These are phyloP conservation scores for Solanum hybrid DNA, from an alignment of 305 asterid species.

Conservation along the genomic window DNA sequence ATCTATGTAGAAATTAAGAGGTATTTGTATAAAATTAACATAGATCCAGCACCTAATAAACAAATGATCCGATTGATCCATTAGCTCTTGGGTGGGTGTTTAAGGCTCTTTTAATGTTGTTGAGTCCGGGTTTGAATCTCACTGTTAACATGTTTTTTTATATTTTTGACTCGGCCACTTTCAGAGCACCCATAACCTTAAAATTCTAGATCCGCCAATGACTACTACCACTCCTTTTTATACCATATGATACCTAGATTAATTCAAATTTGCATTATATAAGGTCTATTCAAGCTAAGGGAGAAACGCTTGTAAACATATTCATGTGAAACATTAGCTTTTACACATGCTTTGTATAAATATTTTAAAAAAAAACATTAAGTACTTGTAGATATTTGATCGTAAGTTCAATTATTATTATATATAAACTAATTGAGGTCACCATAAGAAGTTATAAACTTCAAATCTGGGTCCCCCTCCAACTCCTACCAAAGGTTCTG, in stretches of 20 bases:
- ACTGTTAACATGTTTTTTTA: background rate
- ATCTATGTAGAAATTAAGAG: no score
- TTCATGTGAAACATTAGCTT: background rate
- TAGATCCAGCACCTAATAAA: background rate
- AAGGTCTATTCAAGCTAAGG: background rate
- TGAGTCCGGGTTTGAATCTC: background rate
- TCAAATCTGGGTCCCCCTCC: background rate
- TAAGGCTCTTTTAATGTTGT: no score
- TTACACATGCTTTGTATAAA: background rate
- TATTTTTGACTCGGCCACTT: background rate
- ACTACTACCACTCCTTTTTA: background rate
- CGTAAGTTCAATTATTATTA: background rate
- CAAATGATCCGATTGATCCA: background rate
- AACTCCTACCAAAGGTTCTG: background rate
- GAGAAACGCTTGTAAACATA: background rate
- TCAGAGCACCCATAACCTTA: background rate
- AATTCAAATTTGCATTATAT: background rate
- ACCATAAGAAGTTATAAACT: background rate
- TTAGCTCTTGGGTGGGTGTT: background rate
- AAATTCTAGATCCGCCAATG: background rate
- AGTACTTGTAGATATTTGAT: background rate
- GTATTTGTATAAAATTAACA: background rate
- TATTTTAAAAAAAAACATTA: background rate
- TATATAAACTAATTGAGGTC: background rate
- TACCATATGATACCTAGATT: background rate